Conservation (phyloP, 1,284 basidiomycete species). For the Leucoagaricus sp. region DNA sequence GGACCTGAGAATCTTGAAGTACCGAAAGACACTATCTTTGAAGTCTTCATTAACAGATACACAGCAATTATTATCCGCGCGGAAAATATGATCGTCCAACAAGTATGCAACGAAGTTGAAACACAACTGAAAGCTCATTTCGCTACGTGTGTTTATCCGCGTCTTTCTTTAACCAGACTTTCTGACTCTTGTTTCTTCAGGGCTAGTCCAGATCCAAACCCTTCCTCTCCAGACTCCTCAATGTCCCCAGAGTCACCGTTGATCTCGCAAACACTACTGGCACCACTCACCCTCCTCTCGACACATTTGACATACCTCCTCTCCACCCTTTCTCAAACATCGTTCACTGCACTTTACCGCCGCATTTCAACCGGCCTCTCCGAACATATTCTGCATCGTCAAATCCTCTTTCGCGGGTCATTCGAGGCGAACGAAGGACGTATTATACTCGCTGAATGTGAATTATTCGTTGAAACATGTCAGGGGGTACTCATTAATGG, state of each 20-base stretch:
- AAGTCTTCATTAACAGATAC: slow-evolving; percentile 69
- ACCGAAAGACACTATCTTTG: slow-evolving; percentile 73
- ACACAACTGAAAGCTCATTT: slow-evolving; percentile 72
- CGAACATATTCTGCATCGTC: slow-evolving; percentile 79
- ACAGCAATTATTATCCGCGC: slow-evolving; percentile 63
- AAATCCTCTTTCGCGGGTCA: slow-evolving; percentile 76
- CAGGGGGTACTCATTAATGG: slow-evolving; percentile 48
- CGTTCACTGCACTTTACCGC: slow-evolving; percentile 66
- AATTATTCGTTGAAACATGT: slow-evolving; percentile 80
- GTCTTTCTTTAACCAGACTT: background rate
- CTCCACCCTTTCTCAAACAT: slow-evolving; percentile 55
- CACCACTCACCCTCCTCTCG: slow-evolving; percentile 72
- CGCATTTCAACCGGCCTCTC: slow-evolving; percentile 65
- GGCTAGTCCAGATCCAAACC: background rate
- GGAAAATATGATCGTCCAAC: slow-evolving; percentile 84
- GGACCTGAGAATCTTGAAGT: slow-evolving; percentile 36
- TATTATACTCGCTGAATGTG: slow-evolving; percentile 65
- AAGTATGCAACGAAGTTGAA: slow-evolving; percentile 81
- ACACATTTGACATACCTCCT: slow-evolving; percentile 70
- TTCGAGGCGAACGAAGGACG: slow-evolving; percentile 57
- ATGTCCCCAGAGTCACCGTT: slow-evolving; percentile 19
- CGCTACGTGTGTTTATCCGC: slow-evolving; percentile 37
- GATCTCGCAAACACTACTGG: slow-evolving; percentile 67
- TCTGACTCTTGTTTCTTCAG: background rate
- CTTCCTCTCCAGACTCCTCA: slow-evolving; percentile 21